Evolutionary conservation across 208 protist species (phyloP).

Genomic region (Jaenimonas drosophilae): DNA sequence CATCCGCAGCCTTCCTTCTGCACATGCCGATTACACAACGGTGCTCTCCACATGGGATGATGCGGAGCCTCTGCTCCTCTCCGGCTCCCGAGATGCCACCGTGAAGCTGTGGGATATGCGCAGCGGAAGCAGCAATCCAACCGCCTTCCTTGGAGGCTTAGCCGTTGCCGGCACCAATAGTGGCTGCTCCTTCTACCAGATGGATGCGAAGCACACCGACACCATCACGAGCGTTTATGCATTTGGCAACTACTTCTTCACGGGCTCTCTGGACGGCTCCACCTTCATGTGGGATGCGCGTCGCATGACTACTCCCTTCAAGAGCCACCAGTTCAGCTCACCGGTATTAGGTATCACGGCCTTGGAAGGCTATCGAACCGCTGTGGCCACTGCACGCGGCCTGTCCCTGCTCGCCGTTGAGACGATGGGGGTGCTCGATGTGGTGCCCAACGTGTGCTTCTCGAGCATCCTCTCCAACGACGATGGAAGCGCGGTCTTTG

Average conservation of each 20-base stretch:
- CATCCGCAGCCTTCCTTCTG: slow-evolving; percentile 25
- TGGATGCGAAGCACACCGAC: slow-evolving; percentile 24
- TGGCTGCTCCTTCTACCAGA: slow-evolving; percentile 7
- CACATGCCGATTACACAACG: slow-evolving; percentile 72
- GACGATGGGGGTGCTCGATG: slow-evolving; percentile 15
- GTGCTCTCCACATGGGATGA: slow-evolving; percentile 43
- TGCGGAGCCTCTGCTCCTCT: slow-evolving; percentile 45
- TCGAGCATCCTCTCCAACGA: slow-evolving; percentile 24
- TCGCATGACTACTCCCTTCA: slow-evolving; percentile 22
- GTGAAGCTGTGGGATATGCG: slow-evolving; percentile 79
- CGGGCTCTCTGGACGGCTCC: slow-evolving; percentile 52
- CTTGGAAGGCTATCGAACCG: slow-evolving; percentile 16
- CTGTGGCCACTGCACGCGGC: slow-evolving; percentile 49
- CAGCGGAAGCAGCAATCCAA: background rate
- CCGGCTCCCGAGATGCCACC: slow-evolving; percentile 43
- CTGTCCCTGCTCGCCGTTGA: slow-evolving; percentile 39
- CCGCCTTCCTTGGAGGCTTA: background rate
- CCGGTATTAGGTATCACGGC: slow-evolving; percentile 39
- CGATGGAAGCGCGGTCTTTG: slow-evolving; percentile 25
- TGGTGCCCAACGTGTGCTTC: slow-evolving; percentile 27
- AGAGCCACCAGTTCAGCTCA: slow-evolving; percentile 18
- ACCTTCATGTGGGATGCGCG: slow-evolving; percentile 67
- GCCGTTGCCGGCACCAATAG: background rate
- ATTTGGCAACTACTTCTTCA: slow-evolving; percentile 37
- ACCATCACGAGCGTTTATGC: slow-evolving; percentile 57